Conservation (phyloP, 129 eudicot genomes). For the Flaveria robusta region DNA sequence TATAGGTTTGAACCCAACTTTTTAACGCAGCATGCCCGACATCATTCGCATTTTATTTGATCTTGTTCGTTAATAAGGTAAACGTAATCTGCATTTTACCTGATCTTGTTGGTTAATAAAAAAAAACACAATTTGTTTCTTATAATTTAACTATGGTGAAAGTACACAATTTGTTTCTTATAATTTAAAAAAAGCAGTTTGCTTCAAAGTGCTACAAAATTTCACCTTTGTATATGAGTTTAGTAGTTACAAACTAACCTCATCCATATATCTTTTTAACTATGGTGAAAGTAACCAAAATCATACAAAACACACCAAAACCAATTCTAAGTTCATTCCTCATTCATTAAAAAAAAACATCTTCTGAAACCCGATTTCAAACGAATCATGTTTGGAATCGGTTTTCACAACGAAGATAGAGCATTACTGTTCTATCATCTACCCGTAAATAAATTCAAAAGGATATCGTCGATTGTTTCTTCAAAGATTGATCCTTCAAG, state of each 20-base stretch:
- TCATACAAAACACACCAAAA: constrained; percentile 37
- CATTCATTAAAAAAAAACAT: constrained; percentile 17
- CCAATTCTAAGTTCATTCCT: constrained; percentile 22
- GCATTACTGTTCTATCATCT: constrained; percentile 21
- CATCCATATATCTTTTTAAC: constrained; percentile 28
- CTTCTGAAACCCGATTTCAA: constrained; percentile 24
- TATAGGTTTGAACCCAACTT: no score
- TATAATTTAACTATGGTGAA: no score
- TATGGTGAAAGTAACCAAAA: constrained; percentile 30
- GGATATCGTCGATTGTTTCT: constrained; percentile 58
- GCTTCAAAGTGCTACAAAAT: no score
- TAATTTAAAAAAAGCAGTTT: no score
- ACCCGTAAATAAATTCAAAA: constrained; percentile 40
- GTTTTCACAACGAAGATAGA: constrained; percentile 26
- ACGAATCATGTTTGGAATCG: neutral
- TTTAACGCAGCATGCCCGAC: no score
- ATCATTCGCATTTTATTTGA: no score
- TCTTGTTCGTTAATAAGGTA: no score
- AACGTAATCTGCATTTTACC: no score
- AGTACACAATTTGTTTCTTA: no score
- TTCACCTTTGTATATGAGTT: no score
- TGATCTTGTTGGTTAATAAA: no score
- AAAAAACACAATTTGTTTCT: no score
- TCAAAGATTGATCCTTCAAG: constrained; percentile 58
- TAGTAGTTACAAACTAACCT: constrained; percentile 29